Evolutionary conservation across 306 rosid species (phyloP), one percentile per base, ranked within the genome.

Genomic region (Trifolium pratense): DNA sequence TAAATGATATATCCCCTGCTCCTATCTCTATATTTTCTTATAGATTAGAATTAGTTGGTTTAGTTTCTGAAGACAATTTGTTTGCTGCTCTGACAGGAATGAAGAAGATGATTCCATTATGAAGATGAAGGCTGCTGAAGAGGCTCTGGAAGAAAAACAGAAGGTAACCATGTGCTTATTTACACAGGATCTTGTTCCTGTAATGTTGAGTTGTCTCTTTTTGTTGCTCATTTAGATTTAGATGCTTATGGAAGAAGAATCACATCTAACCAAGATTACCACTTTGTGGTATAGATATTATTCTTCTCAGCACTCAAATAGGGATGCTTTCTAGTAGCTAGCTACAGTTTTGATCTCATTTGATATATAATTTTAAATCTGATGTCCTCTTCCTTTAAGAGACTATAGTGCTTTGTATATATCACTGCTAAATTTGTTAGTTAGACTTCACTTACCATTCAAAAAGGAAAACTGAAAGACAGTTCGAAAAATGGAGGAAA

Each of bases 101-200:
- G 92, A 91, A 49, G 98, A 89, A 70, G 51, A 73, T 84, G 98
- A 91, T 83, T 82, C 98, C 31, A 57, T 91, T 25, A 71, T 82
- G 15, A 89, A 77, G 83, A 94, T 91, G 98, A 84, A 83, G 89
- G 96, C 92, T 79, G 86, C 98, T 61, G 94, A 88, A 88, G 89
- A 88, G 59, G 95, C 97, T 46, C 74, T 94, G 71, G 91, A 88
- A 83, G 92, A 82, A 66, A 87, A 88, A 75, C 85, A 89, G 76
- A 94, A 89, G 96, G 98, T 94, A 83, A 73, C 9, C 36, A 62
- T 64, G 32, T 21, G 13, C 78, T 48, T 58, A 46, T 65, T 46
- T 65, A 23, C 34, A 32, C 58, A 20, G 9, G n/a, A 66, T 73
- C 36, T 46, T 34, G 59, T 71, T 37, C 65, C 51, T 23, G 39